Evolutionary conservation across 139 green algal species (phyloP), one percentile per base, ranked within the genome.

Genomic region (Ulvella scutata): DNA sequence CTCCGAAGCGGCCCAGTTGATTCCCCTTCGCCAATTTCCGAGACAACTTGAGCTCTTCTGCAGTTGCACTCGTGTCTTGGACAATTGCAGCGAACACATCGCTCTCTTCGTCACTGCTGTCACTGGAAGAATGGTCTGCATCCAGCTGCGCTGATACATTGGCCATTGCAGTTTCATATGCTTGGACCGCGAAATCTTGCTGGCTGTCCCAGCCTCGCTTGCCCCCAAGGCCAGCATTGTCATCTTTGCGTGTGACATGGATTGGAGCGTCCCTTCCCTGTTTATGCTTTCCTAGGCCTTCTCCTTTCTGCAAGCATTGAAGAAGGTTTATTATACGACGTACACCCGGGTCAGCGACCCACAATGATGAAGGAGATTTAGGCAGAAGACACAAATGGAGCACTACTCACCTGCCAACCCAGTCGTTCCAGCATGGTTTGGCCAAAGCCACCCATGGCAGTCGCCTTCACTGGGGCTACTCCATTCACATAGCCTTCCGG

Each of bases 231-330:
- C 91, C 91, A 0, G 82, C 73, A 7, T 77, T 88, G 79, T 95
- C 88, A 37, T 94, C 86, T 80, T 96, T 96, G 61, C 94, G 87
- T 77, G 89, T 91, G 23, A 93, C 88, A 60, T 91, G 76, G 6
- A 96, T 82, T 0, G 90, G 88, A 28, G 87, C 81, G 28, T 80
- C 85, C 73, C 92, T 92, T 37, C 92, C 92, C 2, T 81, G 29
- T 17, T 84, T 85, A 0, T 88, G 67, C 37, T 85, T 88, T 9
- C 92, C 90, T 0, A 95, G 81, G 0, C 91, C 91, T 34, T 92
- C 74, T 3, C 92, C 92, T 20, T 91, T 83, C 21, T 82, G n/a
- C n/a, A n/a, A n/a, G n/a, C n/a, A n/a, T n/a, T n/a, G n/a, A n/a
- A n/a, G n/a, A n/a, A n/a, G n/a, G n/a, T n/a, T n/a, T n/a, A n/a